Evolutionary conservation across 805 yeast species (phyloP), one percentile per base, ranked within the genome.

Genomic region (Wickerhamomyces rabaulensis): DNA sequence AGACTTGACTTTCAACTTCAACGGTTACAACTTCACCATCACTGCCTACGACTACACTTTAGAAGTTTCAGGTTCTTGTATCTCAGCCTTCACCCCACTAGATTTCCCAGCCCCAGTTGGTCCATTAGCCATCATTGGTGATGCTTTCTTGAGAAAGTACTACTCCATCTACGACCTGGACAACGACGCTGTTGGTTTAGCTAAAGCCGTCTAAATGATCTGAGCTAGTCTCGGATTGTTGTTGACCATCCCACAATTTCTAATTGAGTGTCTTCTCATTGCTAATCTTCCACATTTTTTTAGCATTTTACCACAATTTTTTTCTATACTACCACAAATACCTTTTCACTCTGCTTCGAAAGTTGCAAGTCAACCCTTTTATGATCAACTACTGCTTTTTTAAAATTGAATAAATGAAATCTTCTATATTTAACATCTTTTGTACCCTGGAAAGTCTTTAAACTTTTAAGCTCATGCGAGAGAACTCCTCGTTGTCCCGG

Each of bases 81-180:
- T 92, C 61, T 91, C 97, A 49, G 95, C 95, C 8, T 87, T 94
- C 76, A 90, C 96, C 37, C 95, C 96, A 59, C 81, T 94, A 92
- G 99, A 94, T 66, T 80, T 94, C 82, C 98, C 98, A 45, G 88
- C 83, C 61, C 97, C 97, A 52, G 84, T 92, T 61, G 98, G 98
- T 50, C 97, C 96, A 56, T 70, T 94, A 70, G 96, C 97, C 48
- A 92, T 94, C 61, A 73, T 94, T 57, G 99, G 99, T 65, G 99
- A 94, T 65, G 92, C 98, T 15, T 94, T 94, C 84, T 80, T 94
- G 71, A 88, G 99, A 76, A 86, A 76, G 65, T 92, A 82, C 76
- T 94, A 94, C 78, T 89, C 97, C 21, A 79, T 94, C 56, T 94
- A 94, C 70, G 98, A 94, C 67, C 67, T 92, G 61, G 89, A 87